Evolutionary conservation across 2,329 filamentous ascomycete genomes (phyloP).

Genomic region (Ascocoryne sarcoides): DNA sequence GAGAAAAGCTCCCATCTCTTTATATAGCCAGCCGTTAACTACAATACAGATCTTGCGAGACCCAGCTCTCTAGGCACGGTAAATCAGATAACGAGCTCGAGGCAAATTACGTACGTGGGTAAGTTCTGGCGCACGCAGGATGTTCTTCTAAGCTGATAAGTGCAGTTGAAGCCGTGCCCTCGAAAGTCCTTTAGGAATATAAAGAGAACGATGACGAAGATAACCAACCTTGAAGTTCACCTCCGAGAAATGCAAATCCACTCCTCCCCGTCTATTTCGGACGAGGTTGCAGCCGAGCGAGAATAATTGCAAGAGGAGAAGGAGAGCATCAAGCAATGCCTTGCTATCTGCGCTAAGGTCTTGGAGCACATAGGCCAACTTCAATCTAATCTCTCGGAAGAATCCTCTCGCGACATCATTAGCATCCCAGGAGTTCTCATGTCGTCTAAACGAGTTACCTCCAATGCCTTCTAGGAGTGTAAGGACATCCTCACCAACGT

Average conservation of each 20-base stretch:
- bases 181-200: slow-evolving; percentile 25
- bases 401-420: no score
- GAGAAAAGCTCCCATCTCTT: not conserved
- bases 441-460: no score
- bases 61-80: slow-evolving; percentile 35
- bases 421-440: no score
- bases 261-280: slow-evolving; percentile 5
- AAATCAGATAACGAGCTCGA: slow-evolving; percentile 33
- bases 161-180: slow-evolving; percentile 25
- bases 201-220: slow-evolving; percentile 26
- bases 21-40: slow-evolving; percentile 32
- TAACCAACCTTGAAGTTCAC: slow-evolving; percentile 27
- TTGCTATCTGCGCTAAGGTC: slow-evolving; percentile 25
- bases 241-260: slow-evolving; percentile 19
- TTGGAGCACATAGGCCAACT: slow-evolving; percentile 23
- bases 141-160: slow-evolving; percentile 20
- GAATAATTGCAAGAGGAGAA: slow-evolving; percentile 25
- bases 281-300: slow-evolving; percentile 9
- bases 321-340: slow-evolving; percentile 26
- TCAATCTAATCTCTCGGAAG: no score
- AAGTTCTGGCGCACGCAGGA: slow-evolving; percentile 6
- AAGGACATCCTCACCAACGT: no score
- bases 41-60: slow-evolving; percentile 35
- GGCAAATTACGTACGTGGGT: slow-evolving; percentile 36
- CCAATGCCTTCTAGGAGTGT: no score